Base-by-base conservation (phyloP, 345 rosid species). In the Carallia brachiata region DNA sequence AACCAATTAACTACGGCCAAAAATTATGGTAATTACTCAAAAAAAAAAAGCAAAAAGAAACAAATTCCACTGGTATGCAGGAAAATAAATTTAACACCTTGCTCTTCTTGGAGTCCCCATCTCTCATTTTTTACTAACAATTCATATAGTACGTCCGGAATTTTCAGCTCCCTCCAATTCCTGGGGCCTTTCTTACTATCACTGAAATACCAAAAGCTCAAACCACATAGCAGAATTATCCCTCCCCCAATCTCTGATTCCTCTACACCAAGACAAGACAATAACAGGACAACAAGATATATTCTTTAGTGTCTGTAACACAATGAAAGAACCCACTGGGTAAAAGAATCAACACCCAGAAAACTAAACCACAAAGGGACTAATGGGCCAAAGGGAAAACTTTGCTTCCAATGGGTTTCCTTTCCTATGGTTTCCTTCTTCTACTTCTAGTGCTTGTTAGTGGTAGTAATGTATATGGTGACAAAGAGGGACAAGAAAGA, bases 31-130 rank as follows among this genome's bases (percentile, higher is more conserved):
- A n/a, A 50, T 28, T 57, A 23, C 55, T 18, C 23, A 32, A 32
- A 32, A 32, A 32, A 32, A 63, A 57, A n/a, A 36, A 58, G 62
- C 40, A 62, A 66, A 54, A 23, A 18, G 27, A 60, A 70, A 58
- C 66, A 31, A 63, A 66, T 66, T 40, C 59, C 30, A 56, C 61
- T 66, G 12, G 48, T 27, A 37, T 52, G 56, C 52, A 59, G 27
- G 72, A 34, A 69, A 58, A 75, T 17, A 57, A 59, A 69, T 52
- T n/a, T 34, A 39, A 77, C 80, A 95, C 98, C 97, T 92, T 95
- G 96, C 90, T 90, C 84, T 86, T 88, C 86, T 87, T 85, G 77
- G 97, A 76, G 80, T 81, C 86, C 53, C 71, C 93, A 84, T 95
- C 96, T 78, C 88, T 89, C 99, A 90, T 95, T 86, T 81, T 86